Evolutionary conservation across 2,329 filamentous ascomycete genomes (phyloP).

Genomic region (Saccharata proteae): DNA sequence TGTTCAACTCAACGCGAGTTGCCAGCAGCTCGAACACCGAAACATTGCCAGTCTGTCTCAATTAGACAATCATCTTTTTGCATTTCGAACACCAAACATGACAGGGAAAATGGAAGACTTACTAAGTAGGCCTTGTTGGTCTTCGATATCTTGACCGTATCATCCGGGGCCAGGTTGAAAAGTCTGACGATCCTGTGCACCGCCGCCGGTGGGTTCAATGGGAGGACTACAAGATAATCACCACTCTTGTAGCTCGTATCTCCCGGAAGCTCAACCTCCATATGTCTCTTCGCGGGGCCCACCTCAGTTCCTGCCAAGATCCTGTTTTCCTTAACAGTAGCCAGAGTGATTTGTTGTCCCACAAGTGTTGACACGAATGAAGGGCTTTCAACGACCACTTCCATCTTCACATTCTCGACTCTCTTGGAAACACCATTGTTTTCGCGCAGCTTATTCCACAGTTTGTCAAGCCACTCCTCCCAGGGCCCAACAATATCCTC

Average conservation of each 20-base stretch:
- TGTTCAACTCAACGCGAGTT: conserved; percentile 11
- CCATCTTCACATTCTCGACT: too few relatives aligned
- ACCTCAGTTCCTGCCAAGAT: conserved; percentile 7
- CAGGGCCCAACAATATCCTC: conserved; percentile 12
- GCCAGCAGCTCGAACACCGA: conserved; percentile 7
- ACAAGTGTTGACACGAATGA: conserved; percentile 9
- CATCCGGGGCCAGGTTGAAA: conserved; percentile 1
- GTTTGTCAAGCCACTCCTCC: conserved; percentile 11
- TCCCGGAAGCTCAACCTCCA: conserved; percentile 3
- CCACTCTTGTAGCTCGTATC: conserved; percentile 2
- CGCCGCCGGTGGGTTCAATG: neutral
- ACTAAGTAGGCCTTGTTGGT: conserved; percentile 10
- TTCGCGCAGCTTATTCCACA: conserved; percentile 10
- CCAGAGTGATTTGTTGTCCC: conserved; percentile 10
- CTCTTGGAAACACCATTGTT: too few relatives aligned
- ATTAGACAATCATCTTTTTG: too few relatives aligned
- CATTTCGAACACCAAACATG: too few relatives aligned
- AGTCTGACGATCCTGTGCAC: neutral
- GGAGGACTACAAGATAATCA: conserved; percentile 7
- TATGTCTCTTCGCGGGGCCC: conserved; percentile 7
- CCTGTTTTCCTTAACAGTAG: neutral
- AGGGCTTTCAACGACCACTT: too few relatives aligned
- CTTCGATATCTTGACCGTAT: conserved; percentile 1
- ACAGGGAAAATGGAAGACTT: neutral
- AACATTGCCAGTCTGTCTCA: too few relatives aligned